Percentiles rank a stretch among this genome's conserved stretches.
phyloP scores from a whole-genome alignment of 2,329 filamentous ascomycete species.

The Neofusicoccum sp. region DNA sequence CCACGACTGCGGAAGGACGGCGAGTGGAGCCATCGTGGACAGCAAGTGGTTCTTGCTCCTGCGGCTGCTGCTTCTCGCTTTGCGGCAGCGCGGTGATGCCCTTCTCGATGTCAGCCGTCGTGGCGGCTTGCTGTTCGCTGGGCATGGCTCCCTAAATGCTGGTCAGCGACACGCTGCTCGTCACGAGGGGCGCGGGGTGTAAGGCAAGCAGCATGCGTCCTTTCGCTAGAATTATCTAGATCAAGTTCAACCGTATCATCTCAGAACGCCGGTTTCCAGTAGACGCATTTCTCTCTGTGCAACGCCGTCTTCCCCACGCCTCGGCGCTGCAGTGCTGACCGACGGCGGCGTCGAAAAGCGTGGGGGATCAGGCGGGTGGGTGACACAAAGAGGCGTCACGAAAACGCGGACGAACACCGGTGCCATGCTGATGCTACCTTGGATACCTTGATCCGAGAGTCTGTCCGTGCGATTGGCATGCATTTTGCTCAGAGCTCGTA shows the following conservation, averaged over 20 bases:
- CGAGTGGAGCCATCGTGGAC: not conserved
- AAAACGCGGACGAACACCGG: constrained; percentile 12
- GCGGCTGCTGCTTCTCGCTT: constrained; percentile 12
- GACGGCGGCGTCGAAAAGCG: not conserved
- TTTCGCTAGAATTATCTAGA: constrained; percentile 58
- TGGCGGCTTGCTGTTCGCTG: constrained; percentile 31
- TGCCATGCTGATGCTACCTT: constrained; percentile 23
- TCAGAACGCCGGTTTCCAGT: constrained; percentile 43
- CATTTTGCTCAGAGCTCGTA: constrained; percentile 14
- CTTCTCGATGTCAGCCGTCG: constrained; percentile 14
- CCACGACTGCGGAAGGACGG: not conserved
- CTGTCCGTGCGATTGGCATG: constrained; percentile 17
- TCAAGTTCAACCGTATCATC: constrained; percentile 59
- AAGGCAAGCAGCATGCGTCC: constrained; percentile 49
- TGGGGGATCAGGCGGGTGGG: not conserved
- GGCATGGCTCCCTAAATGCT: constrained; percentile 23
- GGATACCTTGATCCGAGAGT: constrained; percentile 22
- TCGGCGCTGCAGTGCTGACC: not conserved
- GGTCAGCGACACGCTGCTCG: constrained; percentile 23
- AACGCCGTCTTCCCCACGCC: not conserved
- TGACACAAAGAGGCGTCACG: constrained; percentile 1
- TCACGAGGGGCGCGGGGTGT: constrained; percentile 20
- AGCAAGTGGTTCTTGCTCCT: constrained; percentile 27
- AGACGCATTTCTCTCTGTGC: not conserved
- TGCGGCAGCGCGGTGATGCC: not conserved